Evolutionary conservation across 495 filamentous ascomycete species (phyloP).

Genomic region (Neurospora sp.): DNA sequence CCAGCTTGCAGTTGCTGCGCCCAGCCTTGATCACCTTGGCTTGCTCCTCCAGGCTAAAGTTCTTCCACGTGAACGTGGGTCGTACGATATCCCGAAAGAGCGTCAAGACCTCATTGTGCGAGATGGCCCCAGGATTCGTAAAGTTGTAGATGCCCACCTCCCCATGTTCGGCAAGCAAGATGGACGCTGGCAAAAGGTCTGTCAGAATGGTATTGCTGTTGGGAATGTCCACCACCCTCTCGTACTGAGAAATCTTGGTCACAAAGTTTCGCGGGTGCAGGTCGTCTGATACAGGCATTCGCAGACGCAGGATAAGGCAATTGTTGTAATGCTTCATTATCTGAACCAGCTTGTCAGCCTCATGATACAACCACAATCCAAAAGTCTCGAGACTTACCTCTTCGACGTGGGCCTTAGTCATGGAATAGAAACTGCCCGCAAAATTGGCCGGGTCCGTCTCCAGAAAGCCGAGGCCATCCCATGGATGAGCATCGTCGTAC

Average conservation of each 20-base stretch:
- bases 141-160: conserved; percentile 58
- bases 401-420: conserved; percentile 54
- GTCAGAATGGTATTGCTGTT: conserved; percentile 58
- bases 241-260: conserved; percentile 56
- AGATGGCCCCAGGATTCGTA: conserved; percentile 58
- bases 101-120: conserved; percentile 54
- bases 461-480: conserved; percentile 46
- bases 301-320: conserved; percentile 49
- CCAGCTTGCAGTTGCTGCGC: conserved; percentile 54
- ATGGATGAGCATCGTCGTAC: conserved; percentile 48
- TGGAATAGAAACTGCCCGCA: conserved; percentile 54
- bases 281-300: conserved; percentile 62
- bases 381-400: conserved; percentile 31
- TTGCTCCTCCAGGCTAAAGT: conserved; percentile 56
- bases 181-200: conserved; percentile 50
- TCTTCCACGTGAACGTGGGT: conserved; percentile 53
- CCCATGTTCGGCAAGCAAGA: conserved; percentile 48
- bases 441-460: conserved; percentile 58
- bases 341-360: conserved; percentile 17
- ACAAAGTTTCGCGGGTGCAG: conserved; percentile 56
- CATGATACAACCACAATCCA: neutral
- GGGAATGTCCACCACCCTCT: conserved; percentile 52
- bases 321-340: conserved; percentile 51
- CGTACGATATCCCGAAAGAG: conserved; percentile 53
- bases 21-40: conserved; percentile 56